Base-by-base conservation (phyloP, 73 alveolate species). In the Paramecium pentaurelia region DNA sequence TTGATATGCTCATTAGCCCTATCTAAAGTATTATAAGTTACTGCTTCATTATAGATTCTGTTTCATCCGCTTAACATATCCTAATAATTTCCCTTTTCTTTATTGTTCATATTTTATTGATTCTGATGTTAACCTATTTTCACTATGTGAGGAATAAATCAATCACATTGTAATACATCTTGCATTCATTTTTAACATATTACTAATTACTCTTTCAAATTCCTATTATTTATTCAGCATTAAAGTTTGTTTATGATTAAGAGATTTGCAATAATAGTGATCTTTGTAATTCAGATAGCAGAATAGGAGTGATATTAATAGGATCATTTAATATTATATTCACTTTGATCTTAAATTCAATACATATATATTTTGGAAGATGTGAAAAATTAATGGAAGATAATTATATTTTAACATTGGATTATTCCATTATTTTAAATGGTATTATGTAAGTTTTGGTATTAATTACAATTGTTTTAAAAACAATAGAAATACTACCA, bases 331-430 rank as follows among this genome's bases (percentile, higher is more conserved):
- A 68, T 27, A 68, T 68, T 12, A 32, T 68, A 32, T 32, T 68
- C 12, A n/a, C 84, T 27, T 6, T 32, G 10, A 68, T 68, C 7
- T 32, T 68, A 27, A 34, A 34, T n/a, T 68, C 47, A 25, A 68
- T 68, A 28, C 84, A 68, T 28, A 32, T 68, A 3, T 68, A 68
- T 28, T 68, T 68, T 34, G 84, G 84, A 12, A 68, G 47, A 68
- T 68, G 84, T 10, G 84, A 68, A 68, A 68, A 68, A 68, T 68
- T 68, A 68, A 68, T 68, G 84, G 47, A 68, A 32, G 84, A 68
- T 68, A 68, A 68, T 68, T 32, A 32, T 16, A 68, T 68, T 25
- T 68, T 68, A 34, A 34, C 47, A 11, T 32, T 32, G 20, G 84
- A 68, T 32, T 68, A 68, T 28, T 32, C 40, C 4, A 32, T 68